Conservation (phyloP, 495 filamentous ascomycete species). For the Pseudotulostoma volvatum region DNA sequence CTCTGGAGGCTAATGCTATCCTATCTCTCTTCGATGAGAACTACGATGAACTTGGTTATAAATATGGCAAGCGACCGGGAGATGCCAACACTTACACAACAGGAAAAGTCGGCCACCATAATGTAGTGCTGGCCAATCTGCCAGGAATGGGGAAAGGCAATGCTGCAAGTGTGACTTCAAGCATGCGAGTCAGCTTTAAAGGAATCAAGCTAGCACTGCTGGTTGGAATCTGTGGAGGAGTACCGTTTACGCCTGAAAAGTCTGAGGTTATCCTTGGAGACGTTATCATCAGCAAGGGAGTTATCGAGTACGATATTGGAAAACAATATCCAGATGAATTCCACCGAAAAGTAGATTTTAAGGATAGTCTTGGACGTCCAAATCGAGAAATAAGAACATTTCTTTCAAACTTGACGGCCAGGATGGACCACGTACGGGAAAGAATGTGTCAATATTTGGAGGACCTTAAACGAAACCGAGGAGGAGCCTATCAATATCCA, state of each 20-base stretch:
- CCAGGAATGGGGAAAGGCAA: slow-evolving; percentile 14
- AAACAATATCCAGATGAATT: slow-evolving; percentile 9
- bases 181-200: slow-evolving; percentile 14
- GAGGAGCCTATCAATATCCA: slow-evolving; percentile 7
- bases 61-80: slow-evolving; percentile 8
- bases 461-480: neutral
- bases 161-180: slow-evolving; percentile 11
- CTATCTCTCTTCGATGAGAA: slow-evolving; percentile 8
- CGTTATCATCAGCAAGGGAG: slow-evolving; percentile 17
- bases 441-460: slow-evolving; percentile 4
- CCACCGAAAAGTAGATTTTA: slow-evolving; percentile 5
- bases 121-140: slow-evolving; percentile 15
- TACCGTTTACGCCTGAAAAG: slow-evolving; percentile 8
- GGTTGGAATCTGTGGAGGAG: slow-evolving; percentile 19
- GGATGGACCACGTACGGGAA: slow-evolving; percentile 4
- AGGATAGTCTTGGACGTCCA: slow-evolving; percentile 12
- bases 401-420: slow-evolving; percentile 7
- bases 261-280: slow-evolving; percentile 17
- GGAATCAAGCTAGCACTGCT: slow-evolving; percentile 7
- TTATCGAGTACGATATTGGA: slow-evolving; percentile 18
- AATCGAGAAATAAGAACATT: slow-evolving; percentile 10
- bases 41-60: slow-evolving; percentile 7
- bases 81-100: slow-evolving; percentile 14
- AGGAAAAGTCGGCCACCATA: slow-evolving; percentile 13
- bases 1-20: slow-evolving; percentile 18